A percentile compares a stretch with the other conserved stretches of the same genome.
phyloP scores from a whole-genome alignment of 345 rosid species.

The Salix purpurea region DNA sequence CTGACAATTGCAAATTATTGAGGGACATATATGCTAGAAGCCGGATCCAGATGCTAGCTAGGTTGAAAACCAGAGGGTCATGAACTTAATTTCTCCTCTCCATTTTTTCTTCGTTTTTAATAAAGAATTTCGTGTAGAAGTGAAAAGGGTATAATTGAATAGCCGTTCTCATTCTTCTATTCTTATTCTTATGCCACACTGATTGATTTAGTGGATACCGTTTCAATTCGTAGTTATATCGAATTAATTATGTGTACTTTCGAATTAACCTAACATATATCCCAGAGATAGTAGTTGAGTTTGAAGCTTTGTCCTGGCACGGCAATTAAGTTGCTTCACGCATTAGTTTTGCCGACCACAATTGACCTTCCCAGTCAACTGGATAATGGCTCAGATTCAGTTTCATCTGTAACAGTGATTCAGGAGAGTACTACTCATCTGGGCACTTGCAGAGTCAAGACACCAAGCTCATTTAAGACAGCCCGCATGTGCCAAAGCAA shows the following conservation, averaged over 20 bases:
- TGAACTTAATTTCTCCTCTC: background rate
- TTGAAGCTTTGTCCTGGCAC: background rate
- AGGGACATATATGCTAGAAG: conserved; percentile 1
- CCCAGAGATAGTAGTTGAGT: background rate
- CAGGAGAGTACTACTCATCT: too few relatives aligned
- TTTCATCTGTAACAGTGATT: background rate
- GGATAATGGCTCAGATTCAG: background rate
- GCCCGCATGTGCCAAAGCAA: too few relatives aligned
- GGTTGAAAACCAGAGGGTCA: background rate
- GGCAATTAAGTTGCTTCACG: background rate
- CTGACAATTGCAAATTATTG: conserved; percentile 16
- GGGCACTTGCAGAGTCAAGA: background rate
- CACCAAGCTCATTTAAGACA: background rate
- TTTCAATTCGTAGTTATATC: too few relatives aligned
- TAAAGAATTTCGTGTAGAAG: background rate
- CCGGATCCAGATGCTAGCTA: conserved; percentile 2
- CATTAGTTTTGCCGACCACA: background rate
- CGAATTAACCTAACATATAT: background rate
- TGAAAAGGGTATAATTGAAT: background rate
- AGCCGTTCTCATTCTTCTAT: too few relatives aligned
- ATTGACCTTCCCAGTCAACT: background rate
- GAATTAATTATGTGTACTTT: too few relatives aligned
- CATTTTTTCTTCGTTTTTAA: background rate
- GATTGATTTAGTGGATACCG: too few relatives aligned
- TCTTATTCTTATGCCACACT: too few relatives aligned